Conservation (phyloP, 257 asterid species). For the Nicotiana otophora region DNA sequence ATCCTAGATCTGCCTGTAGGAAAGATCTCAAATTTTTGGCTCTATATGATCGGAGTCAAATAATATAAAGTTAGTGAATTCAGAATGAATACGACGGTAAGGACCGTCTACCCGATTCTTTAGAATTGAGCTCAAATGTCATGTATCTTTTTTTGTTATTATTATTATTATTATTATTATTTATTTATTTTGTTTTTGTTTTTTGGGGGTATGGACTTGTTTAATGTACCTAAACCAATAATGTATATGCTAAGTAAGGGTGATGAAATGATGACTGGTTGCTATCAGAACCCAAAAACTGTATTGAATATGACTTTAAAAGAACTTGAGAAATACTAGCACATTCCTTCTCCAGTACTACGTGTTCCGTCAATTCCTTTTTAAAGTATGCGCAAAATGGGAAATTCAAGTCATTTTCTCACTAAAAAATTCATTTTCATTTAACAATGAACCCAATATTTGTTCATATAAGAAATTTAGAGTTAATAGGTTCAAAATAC, state of each 20-base stretch:
- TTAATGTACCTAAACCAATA: too few species aligned
- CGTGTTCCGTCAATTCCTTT: not conserved
- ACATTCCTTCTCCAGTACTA: conserved; percentile 1
- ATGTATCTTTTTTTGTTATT: too few species aligned
- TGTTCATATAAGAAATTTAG: not conserved
- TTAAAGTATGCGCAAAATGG: not conserved
- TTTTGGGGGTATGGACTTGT: not conserved
- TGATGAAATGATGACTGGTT: not conserved
- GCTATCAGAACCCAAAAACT: not conserved
- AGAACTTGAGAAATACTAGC: not conserved
- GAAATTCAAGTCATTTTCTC: conserved; percentile 1
- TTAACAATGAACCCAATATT: not conserved
- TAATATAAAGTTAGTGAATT: too few species aligned
- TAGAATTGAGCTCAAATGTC: not conserved
- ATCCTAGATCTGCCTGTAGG: not conserved
- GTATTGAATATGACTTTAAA: conserved; percentile 5
- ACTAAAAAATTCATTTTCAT: not conserved
- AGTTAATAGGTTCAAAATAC: too few species aligned
- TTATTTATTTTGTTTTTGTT: not conserved
- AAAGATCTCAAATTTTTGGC: not conserved
- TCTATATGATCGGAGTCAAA: too few species aligned
- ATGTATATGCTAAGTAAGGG: not conserved
- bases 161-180: not conserved
- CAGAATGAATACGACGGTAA: too few species aligned
- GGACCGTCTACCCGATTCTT: not conserved